Evolutionary conservation across 1,284 basidiomycete species (phyloP).

Genomic region (Irpex rosettiformis): DNA sequence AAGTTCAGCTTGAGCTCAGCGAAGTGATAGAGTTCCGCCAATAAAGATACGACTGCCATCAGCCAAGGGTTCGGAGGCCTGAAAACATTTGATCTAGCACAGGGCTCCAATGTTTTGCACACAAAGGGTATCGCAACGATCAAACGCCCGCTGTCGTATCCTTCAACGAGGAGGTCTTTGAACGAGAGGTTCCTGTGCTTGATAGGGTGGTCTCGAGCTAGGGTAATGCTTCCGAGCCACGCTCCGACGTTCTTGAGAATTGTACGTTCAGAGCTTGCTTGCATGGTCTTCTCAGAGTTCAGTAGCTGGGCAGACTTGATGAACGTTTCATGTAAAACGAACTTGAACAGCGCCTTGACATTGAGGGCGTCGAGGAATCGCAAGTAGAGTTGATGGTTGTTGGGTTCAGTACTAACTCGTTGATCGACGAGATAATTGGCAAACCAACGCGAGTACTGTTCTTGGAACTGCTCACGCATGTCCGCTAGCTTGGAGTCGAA

Average conservation of each 20-base stretch:
- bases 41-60: constrained; percentile 89
- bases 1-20: constrained; percentile 96
- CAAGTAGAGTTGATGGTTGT: constrained; percentile 95
- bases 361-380: constrained; percentile 87
- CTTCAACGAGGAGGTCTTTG: constrained; percentile 95
- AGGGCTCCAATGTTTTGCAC: constrained; percentile 94
- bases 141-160: constrained; percentile 89
- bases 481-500: constrained; percentile 85
- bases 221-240: constrained; percentile 93
- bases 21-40: constrained; percentile 95
- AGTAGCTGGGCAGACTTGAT: constrained; percentile 83
- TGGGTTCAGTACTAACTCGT: constrained; percentile 94
- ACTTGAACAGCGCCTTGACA: constrained; percentile 60
- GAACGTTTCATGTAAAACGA: constrained; percentile 92
- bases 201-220: constrained; percentile 91
- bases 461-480: constrained; percentile 79
- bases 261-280: constrained; percentile 81
- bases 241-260: constrained; percentile 92
- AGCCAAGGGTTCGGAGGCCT: constrained; percentile 97
- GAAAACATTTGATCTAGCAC: constrained; percentile 88
- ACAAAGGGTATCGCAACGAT: constrained; percentile 98
- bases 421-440: constrained; percentile 97
- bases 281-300: constrained; percentile 90
- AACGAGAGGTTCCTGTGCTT: constrained; percentile 92
- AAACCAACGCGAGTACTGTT: constrained; percentile 90